Base-by-base conservation (phyloP, 2,329 filamentous ascomycete genomes). In the Fusarium camptoceras region DNA sequence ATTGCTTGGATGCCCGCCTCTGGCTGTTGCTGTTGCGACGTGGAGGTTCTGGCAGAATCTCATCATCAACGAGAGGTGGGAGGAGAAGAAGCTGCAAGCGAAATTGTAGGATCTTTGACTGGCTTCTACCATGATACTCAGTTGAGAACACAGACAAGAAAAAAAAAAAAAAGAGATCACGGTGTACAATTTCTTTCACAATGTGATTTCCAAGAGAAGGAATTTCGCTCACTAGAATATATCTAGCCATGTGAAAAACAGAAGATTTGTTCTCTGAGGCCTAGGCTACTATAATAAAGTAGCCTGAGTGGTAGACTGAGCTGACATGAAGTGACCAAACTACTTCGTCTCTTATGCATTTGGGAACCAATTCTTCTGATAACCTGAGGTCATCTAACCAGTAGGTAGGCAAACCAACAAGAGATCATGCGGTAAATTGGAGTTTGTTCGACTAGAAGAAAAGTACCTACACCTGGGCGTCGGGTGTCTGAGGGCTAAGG, bases 31-130 rank as follows among this genome's bases (percentile, higher is more conserved):
- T 14, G 86, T 90, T 60, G 93, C 89, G 0, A 80, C 88, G 28
- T 94, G 91, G 90, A 90, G 87, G 73, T 88, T 93, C 77, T 90
- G 90, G 82, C 84, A 89, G 76, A 96, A 94, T 80, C 85, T 87
- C 76, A 85, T 83, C 74, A 89, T 91, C 71, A 92, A 93, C 80
- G 86, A 83, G 78, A 83, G 83, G 64, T 97, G 94, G 94, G 87
- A 89, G 70, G 84, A 83, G 71, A 82, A 85, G 79, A 84, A 88
- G 73, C 50, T 68, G 27, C 77, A 76, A 63, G 68, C 70, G 8
- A 75, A 75, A 63, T 44, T 75, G 48, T 75, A 55, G n/a, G 15
- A 8, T 16, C 24, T 4, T 22, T 53, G 20, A 16, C 48, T 41
- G 34, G 14, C 24, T 6, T 20, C 18, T 16, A 28, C n/a, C 5